Conservation (phyloP, 2,329 filamentous ascomycete genomes). For the Tolypocladium capitatum region DNA sequence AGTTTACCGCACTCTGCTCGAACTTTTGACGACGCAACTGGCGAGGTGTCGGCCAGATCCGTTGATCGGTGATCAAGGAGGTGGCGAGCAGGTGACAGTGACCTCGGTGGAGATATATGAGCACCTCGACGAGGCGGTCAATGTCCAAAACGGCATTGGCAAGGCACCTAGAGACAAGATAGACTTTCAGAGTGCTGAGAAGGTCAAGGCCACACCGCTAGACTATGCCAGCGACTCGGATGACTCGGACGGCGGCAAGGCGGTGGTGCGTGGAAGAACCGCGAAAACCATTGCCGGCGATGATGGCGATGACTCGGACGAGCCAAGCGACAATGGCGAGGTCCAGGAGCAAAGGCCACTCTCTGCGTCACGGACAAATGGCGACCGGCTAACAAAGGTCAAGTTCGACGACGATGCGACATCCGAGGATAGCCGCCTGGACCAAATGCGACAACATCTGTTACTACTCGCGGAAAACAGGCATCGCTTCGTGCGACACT, state of each 20-base stretch:
- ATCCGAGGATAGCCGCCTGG: constrained; percentile 32
- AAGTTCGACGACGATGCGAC: constrained; percentile 36
- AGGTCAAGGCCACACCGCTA: constrained; percentile 25
- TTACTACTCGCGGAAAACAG: constrained; percentile 57
- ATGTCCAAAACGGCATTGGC: constrained; percentile 44
- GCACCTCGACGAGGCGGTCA: constrained; percentile 35
- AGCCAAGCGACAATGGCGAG: constrained; percentile 15
- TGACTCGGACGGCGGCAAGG: constrained; percentile 17
- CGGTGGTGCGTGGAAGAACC: constrained; percentile 6
- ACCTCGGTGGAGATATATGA: constrained; percentile 45
- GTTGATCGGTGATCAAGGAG: constrained; percentile 18
- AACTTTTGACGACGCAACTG: constrained; percentile 54
- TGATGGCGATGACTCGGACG: constrained; percentile 22
- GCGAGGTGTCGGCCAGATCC: constrained; percentile 52
- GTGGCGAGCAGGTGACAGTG: constrained; percentile 21
- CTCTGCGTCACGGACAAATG: constrained; percentile 18
- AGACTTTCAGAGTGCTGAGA: constrained; percentile 33
- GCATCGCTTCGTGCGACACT: constrained; percentile 54
- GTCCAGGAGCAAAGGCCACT: constrained; percentile 10
- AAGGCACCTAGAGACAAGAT: constrained; percentile 35
- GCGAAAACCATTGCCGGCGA: constrained; percentile 8
- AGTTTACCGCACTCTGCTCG: constrained; percentile 64
- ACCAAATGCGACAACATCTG: constrained; percentile 60
- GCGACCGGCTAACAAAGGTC: constrained; percentile 27
- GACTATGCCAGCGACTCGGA: constrained; percentile 20